These are phyloP conservation scores for Karstenula rhodostoma DNA, from an alignment of 2,329 filamentous ascomycete genomes.

Conservation along the genomic window DNA sequence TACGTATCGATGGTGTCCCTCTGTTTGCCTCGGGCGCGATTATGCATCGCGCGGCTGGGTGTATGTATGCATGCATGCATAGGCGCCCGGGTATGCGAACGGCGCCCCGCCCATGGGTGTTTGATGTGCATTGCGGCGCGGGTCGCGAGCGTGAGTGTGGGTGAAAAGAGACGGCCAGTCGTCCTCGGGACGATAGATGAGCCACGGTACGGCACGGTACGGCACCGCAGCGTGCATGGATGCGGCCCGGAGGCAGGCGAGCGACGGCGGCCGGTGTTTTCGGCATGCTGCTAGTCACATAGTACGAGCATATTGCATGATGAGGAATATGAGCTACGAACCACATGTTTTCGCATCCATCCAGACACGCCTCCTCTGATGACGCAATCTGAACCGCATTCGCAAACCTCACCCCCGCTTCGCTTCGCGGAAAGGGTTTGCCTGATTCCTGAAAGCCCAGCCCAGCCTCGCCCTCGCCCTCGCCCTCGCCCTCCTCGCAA, in stretches of 20 bases:
- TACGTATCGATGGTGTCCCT: too few relatives aligned
- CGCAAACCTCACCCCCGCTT: not conserved
- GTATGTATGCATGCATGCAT: conserved; percentile 2
- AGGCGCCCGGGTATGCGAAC: conserved; percentile 6
- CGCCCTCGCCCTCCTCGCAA: too few relatives aligned
- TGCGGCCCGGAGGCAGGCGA: not conserved
- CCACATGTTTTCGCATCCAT: too few relatives aligned
- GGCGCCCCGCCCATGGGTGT: conserved; percentile 8
- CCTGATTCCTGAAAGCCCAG: conserved; percentile 7
- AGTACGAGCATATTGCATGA: conserved; percentile 1
- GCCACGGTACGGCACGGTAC: conserved; percentile 1
- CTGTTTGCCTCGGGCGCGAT: not conserved
- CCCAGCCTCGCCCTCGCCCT: not conserved
- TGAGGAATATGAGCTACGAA: too few relatives aligned
- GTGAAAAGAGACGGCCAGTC: not conserved
- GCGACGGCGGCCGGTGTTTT: not conserved
- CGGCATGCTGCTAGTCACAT: not conserved
- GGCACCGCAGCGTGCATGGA: not conserved
- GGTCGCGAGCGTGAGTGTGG: not conserved
- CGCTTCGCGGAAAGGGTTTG: not conserved
- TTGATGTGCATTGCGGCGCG: conserved; percentile 8
- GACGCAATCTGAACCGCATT: not conserved
- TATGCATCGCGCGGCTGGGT: conserved; percentile 1
- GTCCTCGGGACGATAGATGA: not conserved
- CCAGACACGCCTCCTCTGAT: not conserved